Evolutionary conservation across 2,329 filamentous ascomycete species (phyloP).

Genomic region (Paraphaeosphaeria minitans): DNA sequence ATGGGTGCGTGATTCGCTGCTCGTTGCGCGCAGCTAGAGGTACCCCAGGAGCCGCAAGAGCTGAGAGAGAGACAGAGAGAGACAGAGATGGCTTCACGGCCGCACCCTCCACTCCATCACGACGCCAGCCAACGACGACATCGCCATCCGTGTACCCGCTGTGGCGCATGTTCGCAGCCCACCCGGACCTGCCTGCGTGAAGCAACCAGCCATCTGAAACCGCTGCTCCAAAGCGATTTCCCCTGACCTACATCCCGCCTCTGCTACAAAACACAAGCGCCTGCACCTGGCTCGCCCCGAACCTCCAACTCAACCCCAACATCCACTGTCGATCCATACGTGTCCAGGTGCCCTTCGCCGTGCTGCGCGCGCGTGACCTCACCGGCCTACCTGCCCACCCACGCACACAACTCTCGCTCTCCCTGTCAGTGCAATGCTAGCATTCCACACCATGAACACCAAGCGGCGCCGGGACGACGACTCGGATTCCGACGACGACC

Average conservation of each 20-base stretch:
- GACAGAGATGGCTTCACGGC: background rate
- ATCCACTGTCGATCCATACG: constrained; percentile 19
- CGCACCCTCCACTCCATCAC: background rate
- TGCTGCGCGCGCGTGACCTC: constrained; percentile 28
- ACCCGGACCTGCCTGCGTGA: constrained; percentile 11
- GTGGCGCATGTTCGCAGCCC: constrained; percentile 11
- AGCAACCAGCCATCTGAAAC: constrained; percentile 37
- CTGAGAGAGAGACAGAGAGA: background rate
- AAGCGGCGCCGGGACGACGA: constrained; percentile 44
- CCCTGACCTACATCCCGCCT: constrained; percentile 36
- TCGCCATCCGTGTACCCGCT: constrained; percentile 1
- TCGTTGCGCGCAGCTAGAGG: background rate
- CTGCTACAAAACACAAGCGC: constrained; percentile 40
- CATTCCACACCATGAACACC: constrained; percentile 34
- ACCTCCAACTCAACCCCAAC: constrained; percentile 15
- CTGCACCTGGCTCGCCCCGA: constrained; percentile 18
- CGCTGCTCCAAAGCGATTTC: constrained; percentile 28
- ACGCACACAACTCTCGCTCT: constrained; percentile 9
- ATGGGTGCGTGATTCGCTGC: background rate
- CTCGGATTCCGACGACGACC: constrained; percentile 39
- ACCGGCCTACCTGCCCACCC: background rate
- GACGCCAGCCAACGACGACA: constrained; percentile 10
- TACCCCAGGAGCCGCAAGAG: background rate
- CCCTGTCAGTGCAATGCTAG: constrained; percentile 30
- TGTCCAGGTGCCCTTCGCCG: constrained; percentile 12